phyloP scores from a whole-genome alignment of 2,329 filamentous ascomycete genomes.

The Fusarium nelsonii region DNA sequence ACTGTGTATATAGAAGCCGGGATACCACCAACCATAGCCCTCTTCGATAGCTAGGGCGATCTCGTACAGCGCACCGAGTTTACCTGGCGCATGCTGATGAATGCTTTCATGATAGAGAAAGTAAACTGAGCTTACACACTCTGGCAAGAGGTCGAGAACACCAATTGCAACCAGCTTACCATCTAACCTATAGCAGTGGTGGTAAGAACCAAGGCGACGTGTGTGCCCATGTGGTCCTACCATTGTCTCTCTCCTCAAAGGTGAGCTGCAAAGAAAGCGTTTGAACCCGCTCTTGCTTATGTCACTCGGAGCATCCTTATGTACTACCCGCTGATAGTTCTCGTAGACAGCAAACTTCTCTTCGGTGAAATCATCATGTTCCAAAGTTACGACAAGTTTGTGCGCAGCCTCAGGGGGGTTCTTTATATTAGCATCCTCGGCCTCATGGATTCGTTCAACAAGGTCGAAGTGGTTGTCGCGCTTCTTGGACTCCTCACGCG shows the following conservation, averaged over 20 bases:
- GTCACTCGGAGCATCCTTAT: conserved; percentile 72
- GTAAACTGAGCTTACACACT: conserved; percentile 85
- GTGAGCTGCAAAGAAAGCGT: conserved; percentile 80
- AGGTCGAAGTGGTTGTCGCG: conserved; percentile 77
- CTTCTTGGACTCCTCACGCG: conserved; percentile 73
- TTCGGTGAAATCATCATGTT: conserved; percentile 76
- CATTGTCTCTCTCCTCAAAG: conserved; percentile 64
- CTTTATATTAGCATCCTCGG: conserved; percentile 68
- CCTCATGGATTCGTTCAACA: conserved; percentile 74
- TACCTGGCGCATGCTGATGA: conserved; percentile 77
- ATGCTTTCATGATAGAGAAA: conserved; percentile 85
- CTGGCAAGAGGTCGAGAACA: conserved; percentile 80
- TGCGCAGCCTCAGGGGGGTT: conserved; percentile 74
- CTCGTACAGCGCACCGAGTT: conserved; percentile 80
- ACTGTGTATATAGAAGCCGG: conserved; percentile 83
- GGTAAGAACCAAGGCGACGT: conserved; percentile 76
- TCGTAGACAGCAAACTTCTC: conserved; percentile 81
- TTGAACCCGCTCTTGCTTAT: conserved; percentile 73
- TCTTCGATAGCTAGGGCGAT: conserved; percentile 76
- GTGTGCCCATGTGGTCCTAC: conserved; percentile 62
- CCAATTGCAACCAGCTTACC: conserved; percentile 80
- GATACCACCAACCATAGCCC: conserved; percentile 83
- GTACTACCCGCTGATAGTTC: conserved; percentile 81
- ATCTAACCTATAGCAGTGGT: conserved; percentile 85
- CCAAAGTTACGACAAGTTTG: conserved; percentile 75